These are phyloP conservation scores for Nitzschia sp. DNA, from an alignment of 108 stramenopile genomes.

Conservation along the genomic window DNA sequence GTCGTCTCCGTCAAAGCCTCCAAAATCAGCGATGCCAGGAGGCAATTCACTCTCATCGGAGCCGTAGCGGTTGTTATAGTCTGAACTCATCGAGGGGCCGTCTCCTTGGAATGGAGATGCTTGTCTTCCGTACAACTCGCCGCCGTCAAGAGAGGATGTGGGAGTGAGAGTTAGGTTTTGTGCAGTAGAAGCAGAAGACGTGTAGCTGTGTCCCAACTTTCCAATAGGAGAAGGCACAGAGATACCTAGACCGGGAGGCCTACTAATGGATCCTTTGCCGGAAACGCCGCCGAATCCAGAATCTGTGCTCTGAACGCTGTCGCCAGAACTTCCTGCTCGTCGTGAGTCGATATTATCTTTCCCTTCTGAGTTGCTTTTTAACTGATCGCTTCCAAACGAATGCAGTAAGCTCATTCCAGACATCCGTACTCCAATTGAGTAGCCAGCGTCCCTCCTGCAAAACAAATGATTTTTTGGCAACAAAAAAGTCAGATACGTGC, in stretches of 20 bases:
- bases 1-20: slow-evolving; percentile 21
- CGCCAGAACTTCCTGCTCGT: slow-evolving; percentile 25
- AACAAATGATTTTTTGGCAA: not conserved
- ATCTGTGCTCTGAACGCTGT: slow-evolving; percentile 29
- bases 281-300: slow-evolving; percentile 7
- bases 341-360: not conserved
- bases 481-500: not conserved
- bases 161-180: slow-evolving; percentile 42
- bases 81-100: slow-evolving; percentile 21
- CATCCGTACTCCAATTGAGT: slow-evolving; percentile 27
- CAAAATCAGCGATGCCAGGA: slow-evolving; percentile 8
- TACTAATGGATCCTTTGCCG: slow-evolving; percentile 10
- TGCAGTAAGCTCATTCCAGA: slow-evolving; percentile 41
- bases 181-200: slow-evolving; percentile 37
- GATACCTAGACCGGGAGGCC: slow-evolving; percentile 34
- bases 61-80: not conserved
- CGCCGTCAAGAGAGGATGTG: slow-evolving; percentile 47
- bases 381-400: slow-evolving; percentile 16
- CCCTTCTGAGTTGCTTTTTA: not conserved
- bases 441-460: not conserved
- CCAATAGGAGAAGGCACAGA: slow-evolving; percentile 40
- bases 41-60: slow-evolving; percentile 12
- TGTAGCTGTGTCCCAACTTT: slow-evolving; percentile 35
- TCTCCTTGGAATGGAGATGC: slow-evolving; percentile 20
- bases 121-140: slow-evolving; percentile 18